A percentile compares a stretch with the other conserved stretches of the same genome.
These are phyloP conservation scores for Debaryomyces sp. DNA, from an alignment of 1,139 yeast genomes.

Conservation along the genomic window DNA sequence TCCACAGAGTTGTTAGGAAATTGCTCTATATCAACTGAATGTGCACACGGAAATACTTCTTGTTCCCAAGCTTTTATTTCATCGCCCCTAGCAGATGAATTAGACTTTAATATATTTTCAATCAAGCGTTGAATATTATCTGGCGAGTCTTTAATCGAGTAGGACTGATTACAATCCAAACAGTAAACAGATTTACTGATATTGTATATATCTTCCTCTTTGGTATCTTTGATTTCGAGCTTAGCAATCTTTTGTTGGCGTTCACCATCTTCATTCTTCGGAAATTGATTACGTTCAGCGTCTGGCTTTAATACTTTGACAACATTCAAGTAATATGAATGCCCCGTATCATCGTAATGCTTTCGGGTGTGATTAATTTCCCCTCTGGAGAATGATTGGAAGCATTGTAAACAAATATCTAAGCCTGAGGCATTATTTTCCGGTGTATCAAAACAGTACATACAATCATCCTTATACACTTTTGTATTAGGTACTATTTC, in stretches of 20 bases:
- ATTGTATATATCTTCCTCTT: slow-evolving; percentile 70
- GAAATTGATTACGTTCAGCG: slow-evolving; percentile 22
- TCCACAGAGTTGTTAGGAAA: slow-evolving; percentile 27
- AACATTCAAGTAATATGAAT: slow-evolving; percentile 60
- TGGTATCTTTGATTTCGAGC: slow-evolving; percentile 70
- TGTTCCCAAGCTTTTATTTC: slow-evolving; percentile 93
- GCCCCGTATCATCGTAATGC: slow-evolving; percentile 55
- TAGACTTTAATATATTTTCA: slow-evolving; percentile 57
- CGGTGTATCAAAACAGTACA: slow-evolving; percentile 76
- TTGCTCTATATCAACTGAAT: slow-evolving; percentile 59
- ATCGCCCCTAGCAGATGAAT: slow-evolving; percentile 65
- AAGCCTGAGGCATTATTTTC: slow-evolving; percentile 61
- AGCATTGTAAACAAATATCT: slow-evolving; percentile 73
- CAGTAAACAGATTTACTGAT: slow-evolving; percentile 50
- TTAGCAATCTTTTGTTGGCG: slow-evolving; percentile 63
- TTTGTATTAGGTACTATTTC: slow-evolving; percentile 24
- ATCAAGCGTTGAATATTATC: slow-evolving; percentile 33
- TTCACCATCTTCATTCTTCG: slow-evolving; percentile 29
- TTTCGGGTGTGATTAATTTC: slow-evolving; percentile 55
- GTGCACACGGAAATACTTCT: slow-evolving; percentile 79
- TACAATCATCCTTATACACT: slow-evolving; percentile 82
- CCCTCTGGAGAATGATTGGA: slow-evolving; percentile 61
- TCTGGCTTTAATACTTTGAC: slow-evolving; percentile 47
- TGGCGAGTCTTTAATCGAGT: slow-evolving; percentile 25
- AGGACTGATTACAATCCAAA: slow-evolving; percentile 26